Conservation (phyloP, 768 basidiomycete species). For the Mrakia blollopis region DNA sequence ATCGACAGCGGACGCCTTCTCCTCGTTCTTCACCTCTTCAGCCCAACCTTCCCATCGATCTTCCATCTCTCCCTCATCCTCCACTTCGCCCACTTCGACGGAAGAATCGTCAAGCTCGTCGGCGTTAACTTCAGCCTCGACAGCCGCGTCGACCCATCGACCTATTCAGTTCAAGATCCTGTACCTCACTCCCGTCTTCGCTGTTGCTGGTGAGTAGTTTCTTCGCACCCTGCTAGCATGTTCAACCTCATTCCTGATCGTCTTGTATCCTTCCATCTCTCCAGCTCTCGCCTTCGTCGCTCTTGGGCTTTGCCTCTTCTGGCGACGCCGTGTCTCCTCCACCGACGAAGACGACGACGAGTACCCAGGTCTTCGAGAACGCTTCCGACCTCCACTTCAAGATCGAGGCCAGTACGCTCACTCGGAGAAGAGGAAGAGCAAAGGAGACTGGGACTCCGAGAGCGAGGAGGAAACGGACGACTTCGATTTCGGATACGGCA, state of each 20-base stretch:
- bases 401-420: conserved; percentile 1
- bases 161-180: neutral
- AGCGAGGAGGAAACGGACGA: conserved; percentile 14
- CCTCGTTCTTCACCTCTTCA: neutral
- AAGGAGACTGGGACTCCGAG: conserved; percentile 16
- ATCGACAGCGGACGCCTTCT: neutral
- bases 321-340: neutral
- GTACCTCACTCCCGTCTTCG: conserved; percentile 20
- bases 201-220: neutral
- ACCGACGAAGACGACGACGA: conserved; percentile 15
- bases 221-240: too few species aligned
- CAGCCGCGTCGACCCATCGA: neutral
- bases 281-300: neutral
- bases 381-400: conserved; percentile 2
- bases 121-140: neutral
- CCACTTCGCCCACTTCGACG: neutral
- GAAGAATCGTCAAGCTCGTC: conserved; percentile 9
- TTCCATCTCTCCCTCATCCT: neutral
- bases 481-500: conserved; percentile 15
- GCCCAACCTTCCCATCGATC: neutral
- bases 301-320: neutral
- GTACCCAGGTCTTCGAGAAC: conserved; percentile 22
- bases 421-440: neutral
- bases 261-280: too few species aligned
- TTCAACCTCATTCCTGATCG: too few species aligned